phyloP scores from a whole-genome alignment of 2,329 filamentous ascomycete genomes.

The Fusarium aywerte region DNA sequence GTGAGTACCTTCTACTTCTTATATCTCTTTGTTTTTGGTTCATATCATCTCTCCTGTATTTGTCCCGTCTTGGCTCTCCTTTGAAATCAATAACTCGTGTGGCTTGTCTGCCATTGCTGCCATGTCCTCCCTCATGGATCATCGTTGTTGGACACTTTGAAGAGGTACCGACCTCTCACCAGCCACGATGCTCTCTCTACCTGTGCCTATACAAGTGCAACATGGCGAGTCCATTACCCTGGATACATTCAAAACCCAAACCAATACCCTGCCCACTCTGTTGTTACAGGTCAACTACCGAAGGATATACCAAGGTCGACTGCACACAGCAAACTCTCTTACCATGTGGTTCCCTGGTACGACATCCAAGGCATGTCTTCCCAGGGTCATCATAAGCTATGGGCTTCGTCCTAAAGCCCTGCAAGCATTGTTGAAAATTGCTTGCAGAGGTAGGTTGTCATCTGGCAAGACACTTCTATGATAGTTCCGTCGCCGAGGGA shows the following conservation, averaged over 20 bases:
- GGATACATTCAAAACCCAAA: constrained; percentile 14
- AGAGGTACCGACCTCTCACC: constrained; percentile 4
- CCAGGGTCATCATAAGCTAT: constrained; percentile 9
- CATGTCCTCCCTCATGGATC: background rate
- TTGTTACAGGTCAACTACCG: constrained; percentile 28
- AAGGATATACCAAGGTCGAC: constrained; percentile 11
- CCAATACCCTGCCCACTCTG: constrained; percentile 9
- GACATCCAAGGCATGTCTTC: constrained; percentile 37
- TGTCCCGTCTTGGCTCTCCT: background rate
- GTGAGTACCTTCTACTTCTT: constrained; percentile 57
- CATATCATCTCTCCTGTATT: background rate
- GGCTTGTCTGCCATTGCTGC: background rate
- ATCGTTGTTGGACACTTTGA: background rate
- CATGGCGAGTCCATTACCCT: constrained; percentile 2
- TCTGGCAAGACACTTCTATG: background rate
- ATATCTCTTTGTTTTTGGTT: background rate
- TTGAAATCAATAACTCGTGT: background rate
- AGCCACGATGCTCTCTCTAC: constrained; percentile 9
- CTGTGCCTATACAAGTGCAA: constrained; percentile 29
- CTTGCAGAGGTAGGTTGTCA: background rate
- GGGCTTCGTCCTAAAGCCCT: constrained; percentile 9
- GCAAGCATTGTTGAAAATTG: background rate
- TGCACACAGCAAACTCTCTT: constrained; percentile 22
- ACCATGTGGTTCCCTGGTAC: constrained; percentile 36
- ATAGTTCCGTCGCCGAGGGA: constrained; percentile 1